These are phyloP conservation scores for Fusarium anthophilum DNA, from an alignment of 2,329 filamentous ascomycete species.

Conservation along the genomic window DNA sequence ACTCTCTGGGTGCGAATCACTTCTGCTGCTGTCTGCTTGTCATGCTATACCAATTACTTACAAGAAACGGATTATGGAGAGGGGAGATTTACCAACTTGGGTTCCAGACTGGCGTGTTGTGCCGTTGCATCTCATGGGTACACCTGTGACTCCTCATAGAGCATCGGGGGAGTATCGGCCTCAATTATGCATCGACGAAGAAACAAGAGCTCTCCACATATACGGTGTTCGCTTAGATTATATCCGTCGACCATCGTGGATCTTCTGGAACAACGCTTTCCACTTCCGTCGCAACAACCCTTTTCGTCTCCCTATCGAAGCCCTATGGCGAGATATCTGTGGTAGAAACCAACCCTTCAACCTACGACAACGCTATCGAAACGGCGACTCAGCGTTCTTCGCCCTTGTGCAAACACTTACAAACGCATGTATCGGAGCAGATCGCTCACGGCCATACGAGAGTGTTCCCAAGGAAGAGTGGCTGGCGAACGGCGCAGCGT, in stretches of 20 bases:
- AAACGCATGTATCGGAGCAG: constrained; percentile 45
- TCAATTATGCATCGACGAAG: constrained; percentile 41
- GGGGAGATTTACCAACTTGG: constrained; percentile 46
- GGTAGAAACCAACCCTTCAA: constrained; percentile 33
- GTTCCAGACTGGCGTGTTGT: constrained; percentile 50
- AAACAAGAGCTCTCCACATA: constrained; percentile 38
- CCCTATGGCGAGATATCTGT: constrained; percentile 45
- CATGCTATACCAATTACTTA: constrained; percentile 32
- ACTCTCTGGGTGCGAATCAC: constrained; percentile 41
- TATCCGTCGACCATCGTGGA: constrained; percentile 39
- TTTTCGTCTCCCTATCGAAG: constrained; percentile 41
- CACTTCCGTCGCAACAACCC: constrained; percentile 35
- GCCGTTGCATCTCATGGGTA: constrained; percentile 46
- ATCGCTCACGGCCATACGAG: constrained; percentile 41
- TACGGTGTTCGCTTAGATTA: constrained; percentile 44
- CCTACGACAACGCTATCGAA: constrained; percentile 41
- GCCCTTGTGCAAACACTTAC: constrained; percentile 49
- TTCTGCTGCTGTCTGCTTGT: constrained; percentile 46
- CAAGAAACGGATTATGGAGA: constrained; percentile 2
- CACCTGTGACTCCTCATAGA: constrained; percentile 45
- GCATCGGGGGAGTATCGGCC: constrained; percentile 43
- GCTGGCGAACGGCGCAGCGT: constrained; percentile 47
- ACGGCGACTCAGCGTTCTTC: constrained; percentile 44
- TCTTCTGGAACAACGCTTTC: constrained; percentile 46
- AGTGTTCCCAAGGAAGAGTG: constrained; percentile 40